These are phyloP conservation scores for Spergularia azorica DNA, from an alignment of 179 eudicot genomes.

Conservation along the genomic window DNA sequence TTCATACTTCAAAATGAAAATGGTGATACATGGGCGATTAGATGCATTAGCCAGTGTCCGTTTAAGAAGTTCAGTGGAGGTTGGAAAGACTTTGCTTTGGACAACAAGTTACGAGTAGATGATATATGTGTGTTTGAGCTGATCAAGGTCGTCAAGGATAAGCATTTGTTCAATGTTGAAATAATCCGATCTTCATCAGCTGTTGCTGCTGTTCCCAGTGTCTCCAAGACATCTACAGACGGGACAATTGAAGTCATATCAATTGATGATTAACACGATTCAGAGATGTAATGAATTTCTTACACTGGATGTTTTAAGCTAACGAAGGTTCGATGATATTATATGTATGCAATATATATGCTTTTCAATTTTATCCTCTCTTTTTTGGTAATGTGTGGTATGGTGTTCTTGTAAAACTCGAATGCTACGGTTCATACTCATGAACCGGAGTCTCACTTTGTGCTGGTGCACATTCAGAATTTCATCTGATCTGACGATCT, in stretches of 20 bases:
- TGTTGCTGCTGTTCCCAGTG: neutral
- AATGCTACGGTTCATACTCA: too few relatives aligned
- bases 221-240: neutral
- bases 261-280: neutral
- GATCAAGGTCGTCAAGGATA: neutral
- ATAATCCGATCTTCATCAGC: constrained; percentile 4
- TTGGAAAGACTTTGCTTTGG: constrained; percentile 14
- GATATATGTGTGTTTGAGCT: constrained; percentile 21
- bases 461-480: too few relatives aligned
- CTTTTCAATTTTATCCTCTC: too few relatives aligned
- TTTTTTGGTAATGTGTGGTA: too few relatives aligned
- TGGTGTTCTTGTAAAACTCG: too few relatives aligned
- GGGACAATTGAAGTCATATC: neutral
- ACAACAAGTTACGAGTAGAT: constrained; percentile 12
- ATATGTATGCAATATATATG: too few relatives aligned
- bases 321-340: too few relatives aligned
- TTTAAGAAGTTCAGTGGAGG: neutral
- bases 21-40: constrained; percentile 18
- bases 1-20: neutral
- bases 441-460: too few relatives aligned
- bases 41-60: neutral
- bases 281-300: too few relatives aligned
- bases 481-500: too few relatives aligned
- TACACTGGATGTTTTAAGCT: too few relatives aligned
- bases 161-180: constrained; percentile 8